A percentile compares a stretch with the other conserved stretches of the same genome.
Evolutionary conservation across 805 yeast species (phyloP).

Genomic region (Metschnikowia peoriensis): DNA sequence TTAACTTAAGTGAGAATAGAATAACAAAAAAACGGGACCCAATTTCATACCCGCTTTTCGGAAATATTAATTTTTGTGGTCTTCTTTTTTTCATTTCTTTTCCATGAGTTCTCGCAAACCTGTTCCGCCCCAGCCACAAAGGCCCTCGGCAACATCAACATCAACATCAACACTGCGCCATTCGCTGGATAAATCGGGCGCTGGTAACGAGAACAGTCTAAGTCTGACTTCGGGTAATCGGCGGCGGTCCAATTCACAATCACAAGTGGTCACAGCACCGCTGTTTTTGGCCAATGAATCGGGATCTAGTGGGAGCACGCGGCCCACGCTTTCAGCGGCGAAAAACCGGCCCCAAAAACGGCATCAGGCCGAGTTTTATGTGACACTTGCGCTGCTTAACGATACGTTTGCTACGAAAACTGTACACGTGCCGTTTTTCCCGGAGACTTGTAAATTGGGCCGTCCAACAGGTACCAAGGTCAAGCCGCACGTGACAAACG

Average conservation of each 20-base stretch:
- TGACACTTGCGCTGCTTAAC: slow-evolving; percentile 75
- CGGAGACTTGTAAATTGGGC: slow-evolving; percentile 84
- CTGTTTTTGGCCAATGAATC: slow-evolving; percentile 10
- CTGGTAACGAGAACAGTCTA: neutral
- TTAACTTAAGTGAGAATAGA: no score
- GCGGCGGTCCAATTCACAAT: slow-evolving; percentile 41
- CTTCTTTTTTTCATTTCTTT: no score
- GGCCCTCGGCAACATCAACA: no score
- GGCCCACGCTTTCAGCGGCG: neutral
- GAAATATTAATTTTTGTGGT: no score
- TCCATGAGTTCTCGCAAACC: no score
- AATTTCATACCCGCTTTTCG: no score
- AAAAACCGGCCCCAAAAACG: slow-evolving; percentile 20
- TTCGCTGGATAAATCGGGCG: neutral
- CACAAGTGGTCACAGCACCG: slow-evolving; percentile 31
- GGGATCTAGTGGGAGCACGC: neutral
- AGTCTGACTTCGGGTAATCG: neutral
- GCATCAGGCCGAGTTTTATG: slow-evolving; percentile 46
- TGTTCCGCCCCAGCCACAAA: no score
- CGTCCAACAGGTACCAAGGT: slow-evolving; percentile 75
- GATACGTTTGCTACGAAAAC: slow-evolving; percentile 80
- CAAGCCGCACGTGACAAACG: slow-evolving; percentile 69
- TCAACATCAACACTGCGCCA: neutral
- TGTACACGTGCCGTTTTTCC: slow-evolving; percentile 73
- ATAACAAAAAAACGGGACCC: no score